Base-by-base conservation (phyloP, 192 early-diverging fungal genomes). In the Mortierella claussenii region DNA sequence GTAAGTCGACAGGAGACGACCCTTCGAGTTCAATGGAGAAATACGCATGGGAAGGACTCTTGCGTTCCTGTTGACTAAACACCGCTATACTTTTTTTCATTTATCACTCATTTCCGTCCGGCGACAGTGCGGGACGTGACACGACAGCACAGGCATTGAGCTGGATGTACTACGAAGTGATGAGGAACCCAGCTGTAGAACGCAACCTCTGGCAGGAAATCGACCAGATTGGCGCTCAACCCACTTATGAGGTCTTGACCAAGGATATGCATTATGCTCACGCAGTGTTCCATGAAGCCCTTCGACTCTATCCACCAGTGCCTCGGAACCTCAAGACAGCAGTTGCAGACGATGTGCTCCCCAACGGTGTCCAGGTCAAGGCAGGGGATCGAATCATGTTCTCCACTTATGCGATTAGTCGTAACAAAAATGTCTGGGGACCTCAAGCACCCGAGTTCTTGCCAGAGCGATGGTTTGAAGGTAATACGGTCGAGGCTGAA, bases 271-370 rank as follows among this genome's bases (percentile, higher is more conserved):
- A 73, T 49, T 88, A 89, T 74, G 80, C 84, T 5, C 76, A 62
- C 2, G 87, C 86, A 3, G 79, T 82, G 15, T 88, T 89, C 56
- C 51, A 66, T 27, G 92, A 93, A 74, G 78, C 85, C 9, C 62
- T 92, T 26, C 82, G 92, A 10, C 55, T 93, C 21, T 83, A 89
- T 68, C 91, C 92, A 40, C 78, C 85, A 27, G 89, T 94, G 4
- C 92, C 91, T 6, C 30, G 23, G 1, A 84, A 91, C 34, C 36
- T 69, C 12, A 91, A 91, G 71, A 64, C 75, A 30, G 82, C 85
- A 8, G 52, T 88, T 17, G 48, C 81, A 3, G 88, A 92, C 48
- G 82, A 83, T 45, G 66, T 89, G 13, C 78, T 87, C 13, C 91
- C 91, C 12, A 84, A 89, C 63, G 89, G 89, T 5, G 83, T 80